Conservation (phyloP, 768 basidiomycete species). For the Dendrothele bispora region DNA sequence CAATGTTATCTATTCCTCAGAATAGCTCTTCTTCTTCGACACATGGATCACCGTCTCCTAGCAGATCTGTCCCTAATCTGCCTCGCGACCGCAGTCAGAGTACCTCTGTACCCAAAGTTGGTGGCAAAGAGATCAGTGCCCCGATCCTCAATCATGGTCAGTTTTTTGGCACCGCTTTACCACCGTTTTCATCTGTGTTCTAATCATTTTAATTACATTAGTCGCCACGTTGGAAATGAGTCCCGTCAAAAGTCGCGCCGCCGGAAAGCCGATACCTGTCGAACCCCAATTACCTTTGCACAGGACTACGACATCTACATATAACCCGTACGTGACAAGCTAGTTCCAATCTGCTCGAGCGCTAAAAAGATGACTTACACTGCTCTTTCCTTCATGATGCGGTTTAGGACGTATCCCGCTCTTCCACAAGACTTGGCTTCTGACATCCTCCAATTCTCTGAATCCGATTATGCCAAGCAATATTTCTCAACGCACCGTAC, state of each 20-base stretch:
- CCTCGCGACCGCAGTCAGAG: slow-evolving; percentile 32
- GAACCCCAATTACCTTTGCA: slow-evolving; percentile 33
- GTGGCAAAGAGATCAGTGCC: slow-evolving; percentile 65
- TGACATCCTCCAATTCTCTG: slow-evolving; percentile 85
- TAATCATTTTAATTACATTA: slow-evolving; percentile 21
- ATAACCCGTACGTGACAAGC: no score
- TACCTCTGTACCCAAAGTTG: slow-evolving; percentile 44
- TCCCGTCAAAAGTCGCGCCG: slow-evolving; percentile 66
- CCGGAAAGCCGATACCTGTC: slow-evolving; percentile 64
- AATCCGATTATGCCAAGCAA: slow-evolving; percentile 80
- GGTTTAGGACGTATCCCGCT: slow-evolving; percentile 65
- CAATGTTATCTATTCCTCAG: slow-evolving; percentile 23
- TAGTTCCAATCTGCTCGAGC: slow-evolving; percentile 77
- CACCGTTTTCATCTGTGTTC: slow-evolving; percentile 6
- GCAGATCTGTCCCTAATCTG: slow-evolving; percentile 40
- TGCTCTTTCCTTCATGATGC: slow-evolving; percentile 14
- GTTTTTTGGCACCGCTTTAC: slow-evolving; percentile 17
- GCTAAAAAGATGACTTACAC: not conserved
- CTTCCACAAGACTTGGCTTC: slow-evolving; percentile 79
- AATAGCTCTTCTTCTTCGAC: slow-evolving; percentile 27
- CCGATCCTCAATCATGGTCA: slow-evolving; percentile 73
- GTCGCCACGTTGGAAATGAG: slow-evolving; percentile 75
- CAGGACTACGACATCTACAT: slow-evolving; percentile 37
- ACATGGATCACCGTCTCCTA: slow-evolving; percentile 41
- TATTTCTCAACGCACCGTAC: slow-evolving; percentile 92